phyloP scores from a whole-genome alignment of 2,329 filamentous ascomycete genomes.

The Apiospora hydei region DNA sequence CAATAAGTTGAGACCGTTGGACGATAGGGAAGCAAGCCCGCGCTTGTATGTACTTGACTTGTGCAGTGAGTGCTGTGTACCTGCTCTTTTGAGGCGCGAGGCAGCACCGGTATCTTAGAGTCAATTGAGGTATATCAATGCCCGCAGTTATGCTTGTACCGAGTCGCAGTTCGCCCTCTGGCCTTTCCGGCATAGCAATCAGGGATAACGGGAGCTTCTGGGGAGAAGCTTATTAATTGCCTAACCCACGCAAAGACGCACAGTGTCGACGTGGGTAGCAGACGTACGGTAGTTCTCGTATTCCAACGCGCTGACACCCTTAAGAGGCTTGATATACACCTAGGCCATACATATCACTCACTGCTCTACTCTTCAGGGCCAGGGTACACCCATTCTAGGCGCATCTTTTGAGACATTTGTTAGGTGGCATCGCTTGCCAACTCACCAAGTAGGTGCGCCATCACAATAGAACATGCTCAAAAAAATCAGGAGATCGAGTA shows the following conservation, averaged over 20 bases:
- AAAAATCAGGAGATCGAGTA: background rate
- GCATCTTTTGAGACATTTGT: background rate
- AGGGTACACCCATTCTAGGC: conserved; percentile 7
- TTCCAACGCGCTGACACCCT: background rate
- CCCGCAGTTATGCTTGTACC: background rate
- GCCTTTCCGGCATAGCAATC: background rate
- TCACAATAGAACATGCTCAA: background rate
- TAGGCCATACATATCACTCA: background rate
- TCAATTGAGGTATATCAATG: background rate
- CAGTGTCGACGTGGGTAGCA: background rate
- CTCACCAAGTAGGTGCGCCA: conserved; percentile 16
- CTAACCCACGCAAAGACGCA: background rate
- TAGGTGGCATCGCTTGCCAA: conserved; percentile 14
- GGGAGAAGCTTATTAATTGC: background rate
- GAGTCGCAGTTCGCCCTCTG: background rate
- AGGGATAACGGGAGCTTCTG: conserved; percentile 10
- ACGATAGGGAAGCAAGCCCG: background rate
- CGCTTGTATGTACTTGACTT: too few species aligned
- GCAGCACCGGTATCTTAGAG: background rate
- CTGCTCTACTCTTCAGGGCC: background rate
- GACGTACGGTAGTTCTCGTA: conserved; percentile 6
- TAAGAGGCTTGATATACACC: conserved; percentile 18
- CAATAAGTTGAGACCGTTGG: background rate
- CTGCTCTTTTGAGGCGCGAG: too few species aligned
- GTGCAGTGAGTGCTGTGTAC: too few species aligned